phyloP scores from a whole-genome alignment of 75 land plant species.

The Ceratopteris richardii region DNA sequence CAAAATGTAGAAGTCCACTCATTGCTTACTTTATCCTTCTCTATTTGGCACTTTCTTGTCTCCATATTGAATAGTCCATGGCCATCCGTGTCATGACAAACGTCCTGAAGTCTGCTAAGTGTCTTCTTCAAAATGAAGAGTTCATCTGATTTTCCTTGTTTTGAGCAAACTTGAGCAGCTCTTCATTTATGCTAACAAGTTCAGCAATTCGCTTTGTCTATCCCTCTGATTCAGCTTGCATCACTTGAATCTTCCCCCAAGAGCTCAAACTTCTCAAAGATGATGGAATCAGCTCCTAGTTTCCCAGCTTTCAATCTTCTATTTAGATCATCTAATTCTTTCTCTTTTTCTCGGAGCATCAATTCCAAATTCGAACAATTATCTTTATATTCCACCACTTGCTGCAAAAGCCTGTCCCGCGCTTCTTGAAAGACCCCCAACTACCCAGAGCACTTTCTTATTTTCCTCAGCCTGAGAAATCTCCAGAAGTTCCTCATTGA shows the following conservation, averaged over 20 bases:
- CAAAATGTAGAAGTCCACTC: too few species aligned
- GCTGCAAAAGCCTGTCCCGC: neutral
- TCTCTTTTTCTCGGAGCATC: neutral
- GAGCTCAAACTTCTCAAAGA: too few species aligned
- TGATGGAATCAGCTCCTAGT: too few species aligned
- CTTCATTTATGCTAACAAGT: too few species aligned
- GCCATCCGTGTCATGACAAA: neutral
- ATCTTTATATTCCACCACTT: neutral
- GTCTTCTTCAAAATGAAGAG: slow-evolving; percentile 2
- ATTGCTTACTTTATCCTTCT: neutral
- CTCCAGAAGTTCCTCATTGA: slow-evolving; percentile 13
- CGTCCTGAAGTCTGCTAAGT: slow-evolving; percentile 1
- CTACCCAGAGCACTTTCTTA: too few species aligned
- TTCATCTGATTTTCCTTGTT: too few species aligned
- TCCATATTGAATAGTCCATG: neutral
- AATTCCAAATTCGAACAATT: neutral
- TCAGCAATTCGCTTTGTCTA: too few species aligned
- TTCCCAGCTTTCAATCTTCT: slow-evolving; percentile 1
- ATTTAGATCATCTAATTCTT: neutral
- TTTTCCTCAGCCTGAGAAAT: too few species aligned
- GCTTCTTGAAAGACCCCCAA: neutral
- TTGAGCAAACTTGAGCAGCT: too few species aligned
- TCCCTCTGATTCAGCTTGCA: too few species aligned
- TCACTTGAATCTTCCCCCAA: too few species aligned
- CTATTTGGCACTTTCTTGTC: neutral